These are phyloP conservation scores for Thermomyces lanuginosus DNA, from an alignment of 2,329 filamentous ascomycete species.

Conservation along the genomic window DNA sequence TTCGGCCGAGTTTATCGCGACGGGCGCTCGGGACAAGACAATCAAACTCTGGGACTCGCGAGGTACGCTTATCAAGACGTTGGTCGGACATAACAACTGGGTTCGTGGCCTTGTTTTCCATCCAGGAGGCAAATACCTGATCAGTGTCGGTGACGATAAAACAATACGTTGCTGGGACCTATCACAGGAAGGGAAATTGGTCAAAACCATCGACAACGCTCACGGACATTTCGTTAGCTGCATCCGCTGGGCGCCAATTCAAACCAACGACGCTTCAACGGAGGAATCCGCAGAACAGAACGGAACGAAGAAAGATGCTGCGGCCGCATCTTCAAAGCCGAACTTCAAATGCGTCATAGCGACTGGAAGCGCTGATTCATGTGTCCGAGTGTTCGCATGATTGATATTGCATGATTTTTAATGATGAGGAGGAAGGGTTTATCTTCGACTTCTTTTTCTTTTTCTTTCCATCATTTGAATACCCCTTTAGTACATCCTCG, in stretches of 20 bases:
- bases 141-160: conserved; percentile 79
- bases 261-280: conserved; percentile 36
- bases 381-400: conserved; percentile 57
- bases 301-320: conserved; percentile 38
- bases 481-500: no score
- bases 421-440: no score
- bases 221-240: conserved; percentile 77
- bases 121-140: conserved; percentile 75
- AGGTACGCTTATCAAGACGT: conserved; percentile 67
- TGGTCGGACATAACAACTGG: conserved; percentile 90
- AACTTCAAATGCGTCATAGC: conserved; percentile 73
- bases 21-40: conserved; percentile 74
- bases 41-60: conserved; percentile 79
- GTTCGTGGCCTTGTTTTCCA: conserved; percentile 74
- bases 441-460: no score
- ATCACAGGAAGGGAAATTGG: conserved; percentile 72
- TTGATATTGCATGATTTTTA: no score
- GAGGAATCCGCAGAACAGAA: no score
- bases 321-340: conserved; percentile 15
- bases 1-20: conserved; percentile 75
- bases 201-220: conserved; percentile 62
- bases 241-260: conserved; percentile 69
- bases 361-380: conserved; percentile 69
- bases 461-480: no score
- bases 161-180: conserved; percentile 89